Base-by-base conservation (phyloP, 1,284 basidiomycete species). In the Ganoderma multipileum region DNA sequence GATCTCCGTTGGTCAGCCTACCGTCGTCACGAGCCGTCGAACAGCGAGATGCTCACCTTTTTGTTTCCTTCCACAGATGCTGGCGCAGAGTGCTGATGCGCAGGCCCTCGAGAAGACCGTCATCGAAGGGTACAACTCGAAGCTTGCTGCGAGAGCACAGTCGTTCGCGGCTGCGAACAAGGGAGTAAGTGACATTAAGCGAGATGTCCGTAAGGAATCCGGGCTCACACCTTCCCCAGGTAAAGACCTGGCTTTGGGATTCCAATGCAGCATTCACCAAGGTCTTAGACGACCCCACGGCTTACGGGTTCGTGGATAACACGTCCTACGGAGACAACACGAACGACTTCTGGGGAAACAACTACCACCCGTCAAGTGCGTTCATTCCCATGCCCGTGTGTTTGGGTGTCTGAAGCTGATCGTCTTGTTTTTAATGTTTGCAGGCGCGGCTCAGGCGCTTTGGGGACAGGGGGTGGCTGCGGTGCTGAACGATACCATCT, bases 271-370 rank as follows among this genome's bases (percentile, higher is more conserved):
- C 81, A n/a, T 89, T 89, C 79, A 83, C 79, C 16, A 82, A 78
- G 7, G 84, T 89, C 16, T 76, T 90, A 23, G 79, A 87, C 76
- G 72, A 79, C 55, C 86, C 87, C 1, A 81, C 79, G 0, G 73
- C 81, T 9, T 89, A 84, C 68, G 88, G 88, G 1, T 89, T 89
- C 75, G 79, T 81, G 28, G 87, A 89, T 70, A 81, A 81, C 8
- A 84, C 83, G 0, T 83, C 84, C 0, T 88, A 81, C 66, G 88
- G 88, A 5, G 77, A 76, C 26, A 68, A 76, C 26, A 68, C 83
- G 12, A 82, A 81, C 23, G 80, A 84, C 69, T 89, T 90, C 82
- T 89, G 87, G 88, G 86, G 84, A 4, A 73, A 73, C 68, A 71
- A 73, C 64, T 71, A 66, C 55, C 72, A 73, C 42, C 64, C 68